Conservation (phyloP, 192 early-diverging fungal genomes). For the Backusella parvicylindrica region DNA sequence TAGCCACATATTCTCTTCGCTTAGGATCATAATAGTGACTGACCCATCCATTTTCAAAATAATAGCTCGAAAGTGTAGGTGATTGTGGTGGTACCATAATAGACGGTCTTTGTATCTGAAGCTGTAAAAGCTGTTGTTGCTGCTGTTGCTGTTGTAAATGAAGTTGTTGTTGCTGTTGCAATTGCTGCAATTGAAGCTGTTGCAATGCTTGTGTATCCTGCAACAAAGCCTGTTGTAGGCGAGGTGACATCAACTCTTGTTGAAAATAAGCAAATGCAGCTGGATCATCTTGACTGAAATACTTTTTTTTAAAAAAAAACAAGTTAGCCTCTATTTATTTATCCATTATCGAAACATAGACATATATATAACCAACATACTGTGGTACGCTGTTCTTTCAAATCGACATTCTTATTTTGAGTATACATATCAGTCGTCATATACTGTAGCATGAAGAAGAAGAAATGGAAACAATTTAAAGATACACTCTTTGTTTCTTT, state of each 20-base stretch:
- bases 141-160: conserved; percentile 44
- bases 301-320: not conserved
- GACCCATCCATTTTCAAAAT: conserved; percentile 45
- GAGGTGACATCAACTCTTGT: conserved; percentile 19
- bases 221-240: conserved; percentile 10
- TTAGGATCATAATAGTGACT: conserved; percentile 29
- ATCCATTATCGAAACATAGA: not conserved
- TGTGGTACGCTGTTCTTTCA: not conserved
- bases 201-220: conserved; percentile 4
- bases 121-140: conserved; percentile 34
- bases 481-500: no score
- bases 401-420: not conserved
- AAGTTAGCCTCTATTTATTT: not conserved
- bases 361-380: not conserved
- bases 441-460: not conserved
- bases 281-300: conserved; percentile 18
- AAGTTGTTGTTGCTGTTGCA: conserved; percentile 45
- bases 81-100: conserved; percentile 56
- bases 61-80: conserved; percentile 47
- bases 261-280: conserved; percentile 30
- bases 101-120: conserved; percentile 32
- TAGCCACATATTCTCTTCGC: conserved; percentile 17
- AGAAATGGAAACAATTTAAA: no score
- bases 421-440: not conserved
- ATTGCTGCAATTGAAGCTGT: conserved; percentile 18